A percentile compares a stretch with the other conserved stretches of the same genome.
Evolutionary conservation across 2,329 filamentous ascomycete genomes (phyloP).

Genomic region (Aspergillus latus): DNA sequence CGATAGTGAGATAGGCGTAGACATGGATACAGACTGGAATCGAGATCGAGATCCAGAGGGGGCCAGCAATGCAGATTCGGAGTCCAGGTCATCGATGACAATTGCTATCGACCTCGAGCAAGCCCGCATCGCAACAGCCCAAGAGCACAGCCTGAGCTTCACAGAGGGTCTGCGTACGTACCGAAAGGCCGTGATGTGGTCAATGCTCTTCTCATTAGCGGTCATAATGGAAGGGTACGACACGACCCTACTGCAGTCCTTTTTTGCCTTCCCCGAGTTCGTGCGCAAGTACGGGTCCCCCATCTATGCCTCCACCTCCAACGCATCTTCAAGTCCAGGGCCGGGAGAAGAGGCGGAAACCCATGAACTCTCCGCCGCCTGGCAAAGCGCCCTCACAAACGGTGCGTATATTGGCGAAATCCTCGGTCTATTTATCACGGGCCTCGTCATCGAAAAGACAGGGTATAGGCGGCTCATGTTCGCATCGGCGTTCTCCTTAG

Average conservation of each 20-base stretch:
- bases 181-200: slow-evolving; percentile 26
- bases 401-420: slow-evolving; percentile 28
- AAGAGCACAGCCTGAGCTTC: slow-evolving; percentile 6
- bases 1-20: not conserved
- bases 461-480: slow-evolving; percentile 50
- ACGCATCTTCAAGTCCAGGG: too few relatives aligned
- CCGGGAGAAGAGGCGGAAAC: slow-evolving; percentile 5
- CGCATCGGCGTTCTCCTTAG: slow-evolving; percentile 28
- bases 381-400: slow-evolving; percentile 31
- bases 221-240: slow-evolving; percentile 32
- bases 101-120: slow-evolving; percentile 4
- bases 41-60: not conserved
- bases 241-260: slow-evolving; percentile 28
- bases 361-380: slow-evolving; percentile 27
- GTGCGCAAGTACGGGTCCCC: slow-evolving; percentile 21
- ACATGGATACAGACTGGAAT: not conserved
- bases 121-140: slow-evolving; percentile 2
- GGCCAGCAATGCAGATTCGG: not conserved
- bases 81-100: not conserved
- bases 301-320: not conserved
- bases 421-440: slow-evolving; percentile 28
- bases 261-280: slow-evolving; percentile 34
- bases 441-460: slow-evolving; percentile 24
- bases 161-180: slow-evolving; percentile 7
- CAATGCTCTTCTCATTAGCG: slow-evolving; percentile 22